Base-by-base conservation (phyloP, 768 basidiomycete species). In the Trametes cubensis region DNA sequence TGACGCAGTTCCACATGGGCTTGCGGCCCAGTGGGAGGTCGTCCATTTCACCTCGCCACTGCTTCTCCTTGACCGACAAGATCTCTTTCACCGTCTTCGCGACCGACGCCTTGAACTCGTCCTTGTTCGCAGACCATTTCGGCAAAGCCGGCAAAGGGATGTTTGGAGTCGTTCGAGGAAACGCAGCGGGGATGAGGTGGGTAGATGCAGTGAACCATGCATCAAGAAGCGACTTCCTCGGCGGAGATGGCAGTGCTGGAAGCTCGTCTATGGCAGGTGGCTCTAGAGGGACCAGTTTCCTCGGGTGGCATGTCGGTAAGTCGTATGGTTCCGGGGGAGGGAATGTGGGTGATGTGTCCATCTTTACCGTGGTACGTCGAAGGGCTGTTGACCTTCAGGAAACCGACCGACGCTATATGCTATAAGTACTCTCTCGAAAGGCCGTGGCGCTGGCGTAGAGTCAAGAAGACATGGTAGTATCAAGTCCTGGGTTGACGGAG, bases 1-100 rank as follows among this genome's bases (percentile, higher is more conserved):
- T 92, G 38, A 87, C 70, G 54, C 83, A 86, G 54, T 83, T 86
- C 89, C 90, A 92, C 55, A 93, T 72, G 4, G 82, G 69, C 58
- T 64, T 75, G 60, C 64, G 58, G 50, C 68, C 73, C 20, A 40
- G 62, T n/a, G 60, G 66, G 1, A 64, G 58, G 57, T 64, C 62
- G 21, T 60, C 49, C 6, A 71, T 66, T 48, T 74, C 65, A 26
- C 65, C 69, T 13, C 56, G 55, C 70, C 64, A 61, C 52, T 75
- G 73, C 13, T 70, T 69, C 39, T 71, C 73, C 51, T 77, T 74
- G 42, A 76, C 39, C 18, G 72, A 68, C 39, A 71, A 53, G 23
- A 81, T 61, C 49, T 68, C 63, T 34, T 61, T 58, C 4, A 64
- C 57, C 0, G 73, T 68, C 56, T 72, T 65, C 25, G 67, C 42